phyloP scores from a whole-genome alignment of 805 yeast species.

The Ogataea methanolica region DNA sequence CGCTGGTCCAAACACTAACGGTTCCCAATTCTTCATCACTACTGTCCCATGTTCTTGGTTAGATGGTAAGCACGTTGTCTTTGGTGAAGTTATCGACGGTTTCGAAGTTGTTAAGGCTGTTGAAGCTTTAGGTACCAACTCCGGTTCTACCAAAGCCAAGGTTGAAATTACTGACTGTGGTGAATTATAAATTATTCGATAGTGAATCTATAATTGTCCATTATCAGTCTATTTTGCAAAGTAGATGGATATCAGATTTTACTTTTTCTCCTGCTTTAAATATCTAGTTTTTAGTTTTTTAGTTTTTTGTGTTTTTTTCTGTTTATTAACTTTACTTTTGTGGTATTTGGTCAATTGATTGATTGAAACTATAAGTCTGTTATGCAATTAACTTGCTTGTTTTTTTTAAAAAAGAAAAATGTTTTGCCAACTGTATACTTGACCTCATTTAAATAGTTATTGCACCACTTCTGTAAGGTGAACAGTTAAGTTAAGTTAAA shows the following conservation, averaged over 20 bases:
- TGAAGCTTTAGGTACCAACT: constrained; percentile 57
- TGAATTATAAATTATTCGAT: constrained; percentile 36
- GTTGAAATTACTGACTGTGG: constrained; percentile 57
- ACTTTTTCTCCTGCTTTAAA: neutral
- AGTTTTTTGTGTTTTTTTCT: neutral
- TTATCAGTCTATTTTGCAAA: no score
- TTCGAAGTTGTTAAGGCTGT: constrained; percentile 73
- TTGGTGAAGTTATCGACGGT: constrained; percentile 72
- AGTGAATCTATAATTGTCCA: neutral
- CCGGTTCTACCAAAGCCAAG: constrained; percentile 47
- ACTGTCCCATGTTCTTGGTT: constrained; percentile 76
- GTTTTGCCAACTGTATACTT: no score
- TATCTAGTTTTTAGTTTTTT: neutral
- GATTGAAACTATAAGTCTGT: no score
- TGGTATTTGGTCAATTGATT: no score
- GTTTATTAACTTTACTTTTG: no score
- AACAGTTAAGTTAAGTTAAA: no score
- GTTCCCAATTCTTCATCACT: constrained; percentile 87
- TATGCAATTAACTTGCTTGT: no score
- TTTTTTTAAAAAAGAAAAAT: no score
- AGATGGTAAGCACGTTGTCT: constrained; percentile 75
- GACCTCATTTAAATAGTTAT: no score
- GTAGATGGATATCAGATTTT: no score
- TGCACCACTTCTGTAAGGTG: no score
- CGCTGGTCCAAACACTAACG: constrained; percentile 90